phyloP scores from a whole-genome alignment of 768 basidiomycete genomes.

The Kwoniella botswanensis region DNA sequence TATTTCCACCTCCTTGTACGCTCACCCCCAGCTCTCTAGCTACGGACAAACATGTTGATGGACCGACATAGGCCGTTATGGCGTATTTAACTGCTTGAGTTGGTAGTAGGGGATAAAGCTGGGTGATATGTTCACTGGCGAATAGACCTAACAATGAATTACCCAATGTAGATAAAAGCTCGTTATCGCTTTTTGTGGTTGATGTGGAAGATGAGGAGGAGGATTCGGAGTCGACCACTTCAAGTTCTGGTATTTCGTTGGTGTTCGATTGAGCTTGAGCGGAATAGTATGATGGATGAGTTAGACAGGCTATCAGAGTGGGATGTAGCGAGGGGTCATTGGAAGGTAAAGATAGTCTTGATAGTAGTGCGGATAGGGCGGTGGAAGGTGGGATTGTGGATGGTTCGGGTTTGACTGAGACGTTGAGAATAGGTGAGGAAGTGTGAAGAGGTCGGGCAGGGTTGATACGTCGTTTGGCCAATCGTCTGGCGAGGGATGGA shows the following conservation, averaged over 20 bases:
- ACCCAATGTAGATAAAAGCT: conserved; percentile 73
- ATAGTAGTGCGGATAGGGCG: conserved; percentile 51
- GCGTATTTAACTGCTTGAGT: conserved; percentile 89
- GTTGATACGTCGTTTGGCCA: conserved; percentile 25
- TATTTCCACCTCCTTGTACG: conserved; percentile 37
- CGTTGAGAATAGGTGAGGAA: neutral
- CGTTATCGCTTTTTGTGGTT: conserved; percentile 65
- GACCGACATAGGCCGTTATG: conserved; percentile 88
- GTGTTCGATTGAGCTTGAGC: conserved; percentile 1
- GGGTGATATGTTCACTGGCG: conserved; percentile 78
- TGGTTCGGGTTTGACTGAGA: conserved; percentile 10
- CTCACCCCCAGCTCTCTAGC: conserved; percentile 68
- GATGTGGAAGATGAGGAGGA: neutral
- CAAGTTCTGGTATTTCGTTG: conserved; percentile 5
- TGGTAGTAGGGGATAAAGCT: conserved; percentile 85
- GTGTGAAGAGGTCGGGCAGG: conserved; percentile 14
- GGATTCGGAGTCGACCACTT: neutral
- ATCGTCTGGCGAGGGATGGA: conserved; percentile 29
- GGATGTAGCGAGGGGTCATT: conserved; percentile 33
- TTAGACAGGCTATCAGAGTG: conserved; percentile 46
- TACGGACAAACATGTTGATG: conserved; percentile 77
- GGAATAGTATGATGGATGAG: conserved; percentile 47
- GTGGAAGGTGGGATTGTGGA: conserved; percentile 34
- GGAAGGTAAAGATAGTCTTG: conserved; percentile 46
- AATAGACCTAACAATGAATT: conserved; percentile 90